Conservation (phyloP, 208 protist species). For the Novymonas esmeraldas region DNA sequence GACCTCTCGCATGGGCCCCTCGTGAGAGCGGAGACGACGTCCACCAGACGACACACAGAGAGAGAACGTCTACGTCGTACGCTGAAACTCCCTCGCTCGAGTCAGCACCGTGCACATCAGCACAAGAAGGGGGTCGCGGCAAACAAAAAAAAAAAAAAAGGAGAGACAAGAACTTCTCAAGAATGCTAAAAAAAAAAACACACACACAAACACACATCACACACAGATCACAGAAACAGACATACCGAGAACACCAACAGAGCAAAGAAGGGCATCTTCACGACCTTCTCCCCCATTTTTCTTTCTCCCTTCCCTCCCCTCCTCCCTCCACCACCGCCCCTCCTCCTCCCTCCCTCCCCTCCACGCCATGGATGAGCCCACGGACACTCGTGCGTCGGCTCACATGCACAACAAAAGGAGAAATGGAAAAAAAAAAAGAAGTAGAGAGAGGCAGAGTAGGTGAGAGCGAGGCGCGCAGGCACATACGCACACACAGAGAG, state of each 20-base stretch:
- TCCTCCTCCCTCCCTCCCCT: neutral
- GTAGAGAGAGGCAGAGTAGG: no score
- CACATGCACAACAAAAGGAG: neutral
- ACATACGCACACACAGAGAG: neutral
- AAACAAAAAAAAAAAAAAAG: no score
- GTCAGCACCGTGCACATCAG: no score
- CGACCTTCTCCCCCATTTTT: neutral
- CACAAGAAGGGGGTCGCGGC: no score
- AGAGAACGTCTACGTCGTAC: no score
- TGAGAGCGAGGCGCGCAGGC: neutral
- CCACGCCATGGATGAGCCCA: neutral
- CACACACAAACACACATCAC: neutral
- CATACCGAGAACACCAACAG: neutral
- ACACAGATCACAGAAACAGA: neutral
- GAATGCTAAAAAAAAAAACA: no score
- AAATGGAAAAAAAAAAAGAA: no score
- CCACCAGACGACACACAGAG: neutral
- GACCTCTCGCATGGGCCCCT: no score
- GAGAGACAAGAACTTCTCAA: no score
- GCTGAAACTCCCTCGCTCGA: no score
- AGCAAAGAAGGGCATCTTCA: neutral
- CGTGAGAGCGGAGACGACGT: neutral
- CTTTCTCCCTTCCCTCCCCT: neutral
- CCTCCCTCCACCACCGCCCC: neutral
- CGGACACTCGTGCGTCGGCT: neutral